Evolutionary conservation across 2,329 filamentous ascomycete genomes (phyloP).

Genomic region (Claviceps capensis): DNA sequence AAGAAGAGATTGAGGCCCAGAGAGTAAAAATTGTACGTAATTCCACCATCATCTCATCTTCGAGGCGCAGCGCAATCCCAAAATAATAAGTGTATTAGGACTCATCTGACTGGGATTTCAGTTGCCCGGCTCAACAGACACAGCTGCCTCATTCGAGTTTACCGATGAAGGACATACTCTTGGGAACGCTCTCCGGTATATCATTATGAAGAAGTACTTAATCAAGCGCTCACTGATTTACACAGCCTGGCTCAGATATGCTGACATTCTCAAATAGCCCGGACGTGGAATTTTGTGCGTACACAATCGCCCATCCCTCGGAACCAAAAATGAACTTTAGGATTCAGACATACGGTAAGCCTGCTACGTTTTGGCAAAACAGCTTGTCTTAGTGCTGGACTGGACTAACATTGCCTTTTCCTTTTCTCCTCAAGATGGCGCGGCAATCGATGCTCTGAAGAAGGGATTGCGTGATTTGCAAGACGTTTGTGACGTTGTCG

Average conservation of each 20-base stretch:
- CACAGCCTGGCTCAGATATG: neutral
- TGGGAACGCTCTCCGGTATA: constrained; percentile 83
- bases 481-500: constrained; percentile 83
- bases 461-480: constrained; percentile 84
- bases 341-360: constrained; percentile 88
- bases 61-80: neutral
- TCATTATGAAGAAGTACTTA: constrained; percentile 93
- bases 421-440: constrained; percentile 43
- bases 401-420: neutral
- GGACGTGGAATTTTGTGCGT: constrained; percentile 94
- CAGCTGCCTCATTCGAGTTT: constrained; percentile 90
- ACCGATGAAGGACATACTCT: constrained; percentile 88
- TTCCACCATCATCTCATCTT: neutral
- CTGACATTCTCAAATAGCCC: constrained; percentile 42
- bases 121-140: constrained; percentile 75
- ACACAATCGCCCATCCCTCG: constrained; percentile 92
- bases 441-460: constrained; percentile 71
- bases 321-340: constrained; percentile 94
- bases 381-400: constrained; percentile 1
- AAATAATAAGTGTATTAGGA: neutral
- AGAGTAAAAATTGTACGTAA: constrained; percentile 46
- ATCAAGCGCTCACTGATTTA: constrained; percentile 12
- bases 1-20: constrained; percentile 36
- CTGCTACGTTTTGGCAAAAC: constrained; percentile 6
- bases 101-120: constrained; percentile 22